Conservation (phyloP, 257 asterid genomes). For the Solanum pinnatisectum region DNA sequence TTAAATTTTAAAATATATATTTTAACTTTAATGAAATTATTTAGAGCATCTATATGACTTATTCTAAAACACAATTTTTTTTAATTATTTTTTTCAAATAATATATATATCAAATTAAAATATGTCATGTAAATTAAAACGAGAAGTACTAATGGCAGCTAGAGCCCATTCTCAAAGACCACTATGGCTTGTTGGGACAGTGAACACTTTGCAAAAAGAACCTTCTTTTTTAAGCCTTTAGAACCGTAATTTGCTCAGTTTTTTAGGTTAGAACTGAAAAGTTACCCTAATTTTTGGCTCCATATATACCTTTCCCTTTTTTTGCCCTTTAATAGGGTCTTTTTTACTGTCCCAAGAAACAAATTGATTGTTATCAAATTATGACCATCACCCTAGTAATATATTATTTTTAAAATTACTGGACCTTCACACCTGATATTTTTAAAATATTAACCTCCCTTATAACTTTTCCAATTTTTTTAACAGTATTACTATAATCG, state of each 20-base stretch:
- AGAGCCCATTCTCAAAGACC: not conserved
- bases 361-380: constrained; percentile 6
- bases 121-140: too few relatives aligned
- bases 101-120: too few relatives aligned
- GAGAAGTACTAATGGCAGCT: not conserved
- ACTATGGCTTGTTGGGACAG: not conserved
- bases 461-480: rapidly evolving
- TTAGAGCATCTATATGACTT: too few relatives aligned
- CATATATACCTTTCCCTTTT: not conserved
- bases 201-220: not conserved
- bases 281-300: constrained; percentile 22
- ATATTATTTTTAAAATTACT: not conserved
- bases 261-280: not conserved
- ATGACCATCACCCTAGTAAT: not conserved
- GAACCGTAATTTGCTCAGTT: constrained; percentile 22
- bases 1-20: too few relatives aligned
- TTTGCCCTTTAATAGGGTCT: not conserved
- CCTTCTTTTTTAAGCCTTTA: constrained; percentile 1
- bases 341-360: not conserved
- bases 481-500: not conserved
- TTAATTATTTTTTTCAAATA: too few relatives aligned
- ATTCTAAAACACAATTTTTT: too few relatives aligned
- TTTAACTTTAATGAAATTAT: too few relatives aligned
- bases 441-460: not conserved
- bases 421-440: not conserved